Conservation (phyloP, 345 rosid genomes). For the Syzygium grande region DNA sequence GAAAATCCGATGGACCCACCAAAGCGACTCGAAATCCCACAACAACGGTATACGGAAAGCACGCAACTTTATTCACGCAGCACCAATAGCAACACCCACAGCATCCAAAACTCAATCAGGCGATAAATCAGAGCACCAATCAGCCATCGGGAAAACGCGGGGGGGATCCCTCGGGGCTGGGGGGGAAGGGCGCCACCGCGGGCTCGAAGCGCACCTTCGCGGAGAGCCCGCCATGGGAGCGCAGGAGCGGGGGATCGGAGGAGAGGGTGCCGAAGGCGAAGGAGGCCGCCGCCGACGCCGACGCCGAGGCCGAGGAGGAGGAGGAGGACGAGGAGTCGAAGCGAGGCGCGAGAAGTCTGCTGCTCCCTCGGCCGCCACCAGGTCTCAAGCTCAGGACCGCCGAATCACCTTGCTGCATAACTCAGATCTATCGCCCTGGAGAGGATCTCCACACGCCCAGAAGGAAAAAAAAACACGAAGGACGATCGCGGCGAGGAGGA, state of each 20-base stretch:
- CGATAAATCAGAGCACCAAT: neutral
- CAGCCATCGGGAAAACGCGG: neutral
- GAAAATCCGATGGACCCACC: neutral
- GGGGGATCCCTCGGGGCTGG: neutral
- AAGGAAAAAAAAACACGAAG: neutral
- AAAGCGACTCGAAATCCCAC: neutral
- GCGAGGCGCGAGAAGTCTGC: constrained; percentile 57
- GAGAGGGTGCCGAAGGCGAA: constrained; percentile 53
- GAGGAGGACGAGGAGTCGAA: constrained; percentile 33
- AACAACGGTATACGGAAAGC: neutral
- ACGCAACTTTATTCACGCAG: neutral
- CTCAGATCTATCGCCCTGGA: constrained; percentile 32
- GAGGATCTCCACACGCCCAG: neutral
- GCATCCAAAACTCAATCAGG: neutral
- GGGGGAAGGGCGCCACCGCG: constrained; percentile 6
- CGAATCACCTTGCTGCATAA: constrained; percentile 95
- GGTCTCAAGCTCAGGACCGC: constrained; percentile 97
- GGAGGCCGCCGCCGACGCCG: constrained; percentile 14
- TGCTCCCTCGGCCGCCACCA: constrained; percentile 99
- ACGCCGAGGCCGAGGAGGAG: constrained; percentile 10
- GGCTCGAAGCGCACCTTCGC: neutral
- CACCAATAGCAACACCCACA: neutral
- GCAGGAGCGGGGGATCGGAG: constrained; percentile 64
- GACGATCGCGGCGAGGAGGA: too few relatives aligned
- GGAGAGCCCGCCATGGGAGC: constrained; percentile 46